These are phyloP conservation scores for Teratosphaeria nubilosa DNA, from an alignment of 2,329 filamentous ascomycete genomes.

Conservation along the genomic window DNA sequence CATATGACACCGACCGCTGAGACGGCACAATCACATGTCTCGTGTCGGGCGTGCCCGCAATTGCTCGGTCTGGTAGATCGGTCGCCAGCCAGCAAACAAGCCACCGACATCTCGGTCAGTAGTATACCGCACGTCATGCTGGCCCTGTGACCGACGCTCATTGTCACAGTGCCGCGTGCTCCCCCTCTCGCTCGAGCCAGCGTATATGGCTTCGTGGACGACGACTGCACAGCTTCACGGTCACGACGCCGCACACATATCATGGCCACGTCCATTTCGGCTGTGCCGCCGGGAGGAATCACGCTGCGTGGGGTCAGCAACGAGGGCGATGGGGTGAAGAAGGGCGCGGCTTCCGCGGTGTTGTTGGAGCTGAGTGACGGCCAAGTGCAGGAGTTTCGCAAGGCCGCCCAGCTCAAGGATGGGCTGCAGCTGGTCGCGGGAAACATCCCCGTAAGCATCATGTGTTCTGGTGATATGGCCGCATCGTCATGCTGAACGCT, in stretches of 20 bases:
- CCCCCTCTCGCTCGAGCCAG: slow-evolving; percentile 1
- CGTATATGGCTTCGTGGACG: slow-evolving; percentile 13
- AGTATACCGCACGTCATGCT: neutral
- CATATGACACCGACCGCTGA: too few relatives aligned
- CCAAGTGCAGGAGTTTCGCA: slow-evolving; percentile 24
- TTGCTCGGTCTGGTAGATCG: too few relatives aligned
- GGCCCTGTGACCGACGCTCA: neutral
- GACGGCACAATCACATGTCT: too few relatives aligned
- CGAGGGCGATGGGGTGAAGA: slow-evolving; percentile 8
- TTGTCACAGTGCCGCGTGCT: neutral
- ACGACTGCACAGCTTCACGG: neutral
- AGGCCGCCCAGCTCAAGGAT: slow-evolving; percentile 18
- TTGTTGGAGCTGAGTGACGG: slow-evolving; percentile 22
- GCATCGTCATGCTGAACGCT: neutral
- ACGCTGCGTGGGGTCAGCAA: slow-evolving; percentile 17
- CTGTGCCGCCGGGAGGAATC: slow-evolving; percentile 14
- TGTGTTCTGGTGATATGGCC: neutral
- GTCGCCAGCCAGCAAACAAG: neutral
- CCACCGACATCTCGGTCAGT: neutral
- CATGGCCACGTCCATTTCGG: slow-evolving; percentile 9
- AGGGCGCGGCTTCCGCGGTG: slow-evolving; percentile 16
- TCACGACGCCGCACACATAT: slow-evolving; percentile 3
- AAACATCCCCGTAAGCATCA: slow-evolving; percentile 22
- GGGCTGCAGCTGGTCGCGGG: slow-evolving; percentile 25
- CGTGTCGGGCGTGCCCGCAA: neutral